Conservation (phyloP, 306 rosid species). For the Sindora glabra region DNA sequence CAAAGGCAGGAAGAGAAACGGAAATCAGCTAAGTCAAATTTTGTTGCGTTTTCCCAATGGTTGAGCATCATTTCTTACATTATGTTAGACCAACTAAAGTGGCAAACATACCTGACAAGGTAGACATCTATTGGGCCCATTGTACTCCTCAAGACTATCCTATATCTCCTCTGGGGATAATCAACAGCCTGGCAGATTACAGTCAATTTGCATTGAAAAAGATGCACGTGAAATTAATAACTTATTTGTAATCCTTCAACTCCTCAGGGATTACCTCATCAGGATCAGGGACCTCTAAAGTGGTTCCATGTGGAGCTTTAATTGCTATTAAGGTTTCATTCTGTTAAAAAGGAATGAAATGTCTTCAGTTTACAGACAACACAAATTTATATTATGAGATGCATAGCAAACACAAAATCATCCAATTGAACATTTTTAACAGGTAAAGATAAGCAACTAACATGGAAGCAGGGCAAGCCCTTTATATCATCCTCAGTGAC, state of each 20-base stretch:
- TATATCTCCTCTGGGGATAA: constrained; percentile 91
- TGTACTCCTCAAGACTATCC: constrained; percentile 89
- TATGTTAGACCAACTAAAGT: background rate
- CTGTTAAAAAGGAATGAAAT: constrained; percentile 34
- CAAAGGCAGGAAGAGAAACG: constrained; percentile 9
- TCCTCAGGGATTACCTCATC: constrained; percentile 67
- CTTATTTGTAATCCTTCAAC: background rate
- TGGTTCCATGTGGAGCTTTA: constrained; percentile 98
- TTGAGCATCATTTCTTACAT: constrained; percentile 6
- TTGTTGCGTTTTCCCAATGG: constrained; percentile 2
- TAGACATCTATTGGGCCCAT: constrained; percentile 98
- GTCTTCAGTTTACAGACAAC: constrained; percentile 5
- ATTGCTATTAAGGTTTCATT: constrained; percentile 95
- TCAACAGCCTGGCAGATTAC: constrained; percentile 65
- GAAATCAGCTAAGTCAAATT: constrained; percentile 5
- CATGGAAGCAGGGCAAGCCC: constrained; percentile 86
- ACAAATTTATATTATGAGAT: constrained; percentile 4
- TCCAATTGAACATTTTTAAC: background rate
- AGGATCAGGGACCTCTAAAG: constrained; percentile 96
- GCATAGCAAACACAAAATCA: background rate
- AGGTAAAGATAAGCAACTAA: constrained; percentile 26
- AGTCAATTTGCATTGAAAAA: constrained; percentile 24
- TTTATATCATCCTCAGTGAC: constrained; percentile 97
- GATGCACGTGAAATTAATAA: background rate
- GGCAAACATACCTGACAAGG: constrained; percentile 75